phyloP scores from a whole-genome alignment of 768 basidiomycete species.

The Mycena galopus region DNA sequence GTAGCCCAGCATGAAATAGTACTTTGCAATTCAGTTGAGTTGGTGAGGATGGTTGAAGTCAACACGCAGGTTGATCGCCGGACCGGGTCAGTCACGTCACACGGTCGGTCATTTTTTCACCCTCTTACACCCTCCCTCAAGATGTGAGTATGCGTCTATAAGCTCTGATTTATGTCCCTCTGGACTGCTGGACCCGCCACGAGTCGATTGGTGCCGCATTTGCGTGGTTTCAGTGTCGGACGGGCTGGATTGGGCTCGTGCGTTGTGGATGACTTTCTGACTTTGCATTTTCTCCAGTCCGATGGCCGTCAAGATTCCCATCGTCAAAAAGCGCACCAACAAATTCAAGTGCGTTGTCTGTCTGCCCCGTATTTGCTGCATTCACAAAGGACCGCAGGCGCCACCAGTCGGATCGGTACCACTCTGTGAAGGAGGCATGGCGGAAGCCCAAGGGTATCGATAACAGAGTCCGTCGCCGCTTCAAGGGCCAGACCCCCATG shows the following conservation, averaged over 20 bases:
- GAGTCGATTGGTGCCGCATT: slow-evolving; percentile 1
- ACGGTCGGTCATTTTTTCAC: background rate
- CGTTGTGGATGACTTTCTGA: slow-evolving; percentile 25
- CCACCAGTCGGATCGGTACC: slow-evolving; percentile 99
- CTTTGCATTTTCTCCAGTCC: slow-evolving; percentile 26
- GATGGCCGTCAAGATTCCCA: slow-evolving; percentile 68
- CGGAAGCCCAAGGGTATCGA: slow-evolving; percentile 99
- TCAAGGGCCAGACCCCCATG: slow-evolving; percentile 97
- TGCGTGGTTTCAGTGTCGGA: background rate
- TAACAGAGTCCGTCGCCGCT: slow-evolving; percentile 95
- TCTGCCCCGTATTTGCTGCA: background rate
- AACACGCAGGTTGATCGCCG: too few relatives aligned
- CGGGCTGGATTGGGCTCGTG: slow-evolving; percentile 20
- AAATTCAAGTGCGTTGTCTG: slow-evolving; percentile 85
- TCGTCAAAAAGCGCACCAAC: slow-evolving; percentile 98
- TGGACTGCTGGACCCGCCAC: background rate
- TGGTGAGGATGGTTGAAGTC: too few relatives aligned
- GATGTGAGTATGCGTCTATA: background rate
- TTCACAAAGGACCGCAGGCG: slow-evolving; percentile 66
- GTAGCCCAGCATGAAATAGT: too few relatives aligned
- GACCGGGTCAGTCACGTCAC: too few relatives aligned
- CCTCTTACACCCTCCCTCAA: background rate
- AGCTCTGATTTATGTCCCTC: background rate
- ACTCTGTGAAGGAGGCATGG: slow-evolving; percentile 98
- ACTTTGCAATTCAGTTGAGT: too few relatives aligned